Percentiles rank a stretch among this genome's conserved stretches.
phyloP scores from a whole-genome alignment of 306 rosid species.

The Boehmeria nivea region DNA sequence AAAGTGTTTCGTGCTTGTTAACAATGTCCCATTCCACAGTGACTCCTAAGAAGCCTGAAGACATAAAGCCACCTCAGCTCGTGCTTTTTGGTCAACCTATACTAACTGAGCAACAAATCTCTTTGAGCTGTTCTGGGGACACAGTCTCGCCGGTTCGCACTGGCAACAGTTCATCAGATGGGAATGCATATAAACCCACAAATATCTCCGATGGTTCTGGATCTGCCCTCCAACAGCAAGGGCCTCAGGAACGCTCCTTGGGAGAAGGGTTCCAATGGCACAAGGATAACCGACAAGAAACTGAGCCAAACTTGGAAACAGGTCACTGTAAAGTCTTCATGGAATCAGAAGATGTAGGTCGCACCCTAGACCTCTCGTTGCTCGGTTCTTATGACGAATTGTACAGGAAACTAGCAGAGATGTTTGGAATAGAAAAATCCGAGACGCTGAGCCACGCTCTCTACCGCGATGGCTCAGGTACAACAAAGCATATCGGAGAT shows the following conservation, averaged over 20 bases:
- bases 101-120: slow-evolving; percentile 69
- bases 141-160: slow-evolving; percentile 55
- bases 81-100: slow-evolving; percentile 75
- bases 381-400: slow-evolving; percentile 62
- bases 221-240: slow-evolving; percentile 46
- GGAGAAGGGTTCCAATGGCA: slow-evolving; percentile 53
- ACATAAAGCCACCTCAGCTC: slow-evolving; percentile 57
- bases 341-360: slow-evolving; percentile 73
- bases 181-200: slow-evolving; percentile 46
- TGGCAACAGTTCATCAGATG: slow-evolving; percentile 62
- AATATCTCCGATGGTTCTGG: slow-evolving; percentile 49
- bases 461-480: slow-evolving; percentile 55
- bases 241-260: slow-evolving; percentile 38
- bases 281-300: slow-evolving; percentile 43
- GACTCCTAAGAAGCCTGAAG: slow-evolving; percentile 40
- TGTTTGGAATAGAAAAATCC: slow-evolving; percentile 68
- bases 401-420: slow-evolving; percentile 50
- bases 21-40: slow-evolving; percentile 53
- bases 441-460: slow-evolving; percentile 54
- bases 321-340: slow-evolving; percentile 74
- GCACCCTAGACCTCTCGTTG: slow-evolving; percentile 59
- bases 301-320: slow-evolving; percentile 41
- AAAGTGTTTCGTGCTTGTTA: slow-evolving; percentile 57
- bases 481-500: slow-evolving; percentile 68
- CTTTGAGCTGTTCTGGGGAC: slow-evolving; percentile 63